Conservation (phyloP, 2,329 filamentous ascomycete species). For the Ceratocystis harringtonii region DNA sequence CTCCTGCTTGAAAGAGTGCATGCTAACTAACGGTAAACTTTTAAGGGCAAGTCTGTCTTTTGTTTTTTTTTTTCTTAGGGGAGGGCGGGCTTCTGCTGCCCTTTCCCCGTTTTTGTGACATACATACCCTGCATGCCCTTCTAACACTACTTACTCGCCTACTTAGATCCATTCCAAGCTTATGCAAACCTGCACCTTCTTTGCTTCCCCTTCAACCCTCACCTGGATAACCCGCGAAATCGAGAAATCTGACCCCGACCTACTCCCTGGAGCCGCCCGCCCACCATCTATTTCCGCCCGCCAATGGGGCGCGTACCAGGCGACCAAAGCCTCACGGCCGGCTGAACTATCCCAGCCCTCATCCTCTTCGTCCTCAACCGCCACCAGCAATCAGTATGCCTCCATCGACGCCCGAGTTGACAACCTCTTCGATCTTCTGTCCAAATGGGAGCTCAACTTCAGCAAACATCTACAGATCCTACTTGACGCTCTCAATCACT, state of each 20-base stretch:
- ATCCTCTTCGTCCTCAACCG: constrained; percentile 24
- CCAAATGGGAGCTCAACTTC: constrained; percentile 89
- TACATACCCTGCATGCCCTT: not conserved
- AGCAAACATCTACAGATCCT: constrained; percentile 82
- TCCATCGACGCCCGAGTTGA: constrained; percentile 41
- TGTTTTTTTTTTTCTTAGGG: not conserved
- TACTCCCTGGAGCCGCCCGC: constrained; percentile 38
- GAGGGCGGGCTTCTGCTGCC: not conserved
- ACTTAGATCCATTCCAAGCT: constrained; percentile 86
- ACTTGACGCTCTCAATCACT: constrained; percentile 89
- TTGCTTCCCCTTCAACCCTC: constrained; percentile 60
- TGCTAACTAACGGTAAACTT: constrained; percentile 93
- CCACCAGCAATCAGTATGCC: constrained; percentile 25
- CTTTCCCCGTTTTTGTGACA: not conserved
- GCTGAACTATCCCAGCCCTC: constrained; percentile 24
- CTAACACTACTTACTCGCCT: not conserved
- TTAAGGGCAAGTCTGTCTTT: constrained; percentile 50
- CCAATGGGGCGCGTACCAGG: constrained; percentile 45
- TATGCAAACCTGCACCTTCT: constrained; percentile 89
- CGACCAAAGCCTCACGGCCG: constrained; percentile 31
- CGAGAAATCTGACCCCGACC: constrained; percentile 66
- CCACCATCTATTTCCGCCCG: constrained; percentile 45
- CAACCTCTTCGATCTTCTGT: constrained; percentile 73
- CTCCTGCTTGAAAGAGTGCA: constrained; percentile 95
- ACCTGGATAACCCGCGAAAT: constrained; percentile 74